Evolutionary conservation across 495 filamentous ascomycete species (phyloP).

Genomic region (Penicillium chermesinum): DNA sequence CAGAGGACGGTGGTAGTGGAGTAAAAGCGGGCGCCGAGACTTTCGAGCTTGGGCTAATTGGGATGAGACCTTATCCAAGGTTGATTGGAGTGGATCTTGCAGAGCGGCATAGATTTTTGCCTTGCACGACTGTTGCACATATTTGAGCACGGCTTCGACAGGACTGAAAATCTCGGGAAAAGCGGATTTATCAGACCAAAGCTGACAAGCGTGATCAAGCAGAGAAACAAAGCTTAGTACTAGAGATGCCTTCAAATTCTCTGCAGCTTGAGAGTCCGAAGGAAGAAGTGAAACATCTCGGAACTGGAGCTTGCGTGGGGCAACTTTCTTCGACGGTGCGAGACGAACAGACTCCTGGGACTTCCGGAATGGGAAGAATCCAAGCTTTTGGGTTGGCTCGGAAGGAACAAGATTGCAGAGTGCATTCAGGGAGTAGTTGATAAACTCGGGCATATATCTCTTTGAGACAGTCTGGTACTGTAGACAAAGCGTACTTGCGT

Average conservation of each 20-base stretch:
- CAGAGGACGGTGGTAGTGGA: slow-evolving; percentile 85
- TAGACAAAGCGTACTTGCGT: slow-evolving; percentile 66
- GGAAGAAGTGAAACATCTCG: slow-evolving; percentile 46
- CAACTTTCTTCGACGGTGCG: slow-evolving; percentile 20
- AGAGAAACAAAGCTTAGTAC: slow-evolving; percentile 52
- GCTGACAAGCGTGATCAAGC: slow-evolving; percentile 53
- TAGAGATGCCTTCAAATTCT: slow-evolving; percentile 55
- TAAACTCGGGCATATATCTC: slow-evolving; percentile 80
- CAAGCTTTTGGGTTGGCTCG: slow-evolving; percentile 37
- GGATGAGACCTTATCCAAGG: slow-evolving; percentile 37
- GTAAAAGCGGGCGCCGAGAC: slow-evolving; percentile 68
- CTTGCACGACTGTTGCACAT: slow-evolving; percentile 49
- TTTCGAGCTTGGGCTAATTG: slow-evolving; percentile 53
- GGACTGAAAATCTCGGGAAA: slow-evolving; percentile 70
- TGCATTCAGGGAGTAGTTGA: slow-evolving; percentile 74
- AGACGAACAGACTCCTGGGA: slow-evolving; percentile 50
- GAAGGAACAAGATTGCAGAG: slow-evolving; percentile 62
- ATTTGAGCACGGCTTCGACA: slow-evolving; percentile 47
- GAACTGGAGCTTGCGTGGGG: slow-evolving; percentile 37
- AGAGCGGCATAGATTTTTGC: slow-evolving; percentile 43
- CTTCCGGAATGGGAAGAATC: slow-evolving; percentile 59
- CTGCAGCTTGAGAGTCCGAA: slow-evolving; percentile 20
- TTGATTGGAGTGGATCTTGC: slow-evolving; percentile 30
- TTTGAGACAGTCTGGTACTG: slow-evolving; percentile 78
- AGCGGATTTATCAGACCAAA: slow-evolving; percentile 62